Evolutionary conservation across 163 green algal species (phyloP).

Genomic region (Picocystis sp.): DNA sequence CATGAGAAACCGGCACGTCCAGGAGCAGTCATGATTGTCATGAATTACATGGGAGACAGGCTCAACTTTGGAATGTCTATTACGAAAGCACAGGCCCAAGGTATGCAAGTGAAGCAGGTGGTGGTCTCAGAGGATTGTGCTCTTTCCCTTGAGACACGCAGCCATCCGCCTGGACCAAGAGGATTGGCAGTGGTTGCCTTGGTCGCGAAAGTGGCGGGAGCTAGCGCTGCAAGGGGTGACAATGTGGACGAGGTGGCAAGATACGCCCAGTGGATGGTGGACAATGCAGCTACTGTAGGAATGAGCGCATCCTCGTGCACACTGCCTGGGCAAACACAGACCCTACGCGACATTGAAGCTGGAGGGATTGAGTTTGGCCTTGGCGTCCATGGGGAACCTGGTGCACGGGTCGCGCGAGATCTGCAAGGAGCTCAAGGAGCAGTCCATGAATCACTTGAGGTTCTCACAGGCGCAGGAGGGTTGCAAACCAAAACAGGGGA

Average conservation of each 20-base stretch:
- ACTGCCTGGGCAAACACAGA: not conserved
- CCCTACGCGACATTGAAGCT: not conserved
- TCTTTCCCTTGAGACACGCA: slow-evolving; percentile 12
- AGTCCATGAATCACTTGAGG: too few relatives aligned
- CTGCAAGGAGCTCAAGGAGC: too few relatives aligned
- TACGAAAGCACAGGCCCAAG: slow-evolving; percentile 57
- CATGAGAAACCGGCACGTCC: slow-evolving; percentile 70
- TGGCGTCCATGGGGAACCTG: slow-evolving; percentile 79
- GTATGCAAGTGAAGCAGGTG: slow-evolving; percentile 54
- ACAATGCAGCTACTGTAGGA: slow-evolving; percentile 40
- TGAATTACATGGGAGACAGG: slow-evolving; percentile 47
- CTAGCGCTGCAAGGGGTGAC: slow-evolving; percentile 34
- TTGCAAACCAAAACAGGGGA: too few relatives aligned
- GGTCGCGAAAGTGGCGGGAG: slow-evolving; percentile 64
- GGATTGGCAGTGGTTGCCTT: slow-evolving; percentile 68
- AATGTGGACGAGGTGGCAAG: slow-evolving; percentile 30
- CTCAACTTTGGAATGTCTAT: slow-evolving; percentile 81
- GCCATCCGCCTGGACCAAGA: slow-evolving; percentile 15
- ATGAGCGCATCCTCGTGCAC: not conserved
- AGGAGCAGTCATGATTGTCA: slow-evolving; percentile 1
- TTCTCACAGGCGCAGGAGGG: too few relatives aligned
- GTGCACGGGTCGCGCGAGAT: slow-evolving; percentile 11
- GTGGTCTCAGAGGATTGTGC: slow-evolving; percentile 74
- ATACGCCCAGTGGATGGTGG: slow-evolving; percentile 21
- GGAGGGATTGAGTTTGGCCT: slow-evolving; percentile 63